Base-by-base conservation (phyloP, 768 basidiomycete genomes). In the Tulasnella sp. region DNA sequence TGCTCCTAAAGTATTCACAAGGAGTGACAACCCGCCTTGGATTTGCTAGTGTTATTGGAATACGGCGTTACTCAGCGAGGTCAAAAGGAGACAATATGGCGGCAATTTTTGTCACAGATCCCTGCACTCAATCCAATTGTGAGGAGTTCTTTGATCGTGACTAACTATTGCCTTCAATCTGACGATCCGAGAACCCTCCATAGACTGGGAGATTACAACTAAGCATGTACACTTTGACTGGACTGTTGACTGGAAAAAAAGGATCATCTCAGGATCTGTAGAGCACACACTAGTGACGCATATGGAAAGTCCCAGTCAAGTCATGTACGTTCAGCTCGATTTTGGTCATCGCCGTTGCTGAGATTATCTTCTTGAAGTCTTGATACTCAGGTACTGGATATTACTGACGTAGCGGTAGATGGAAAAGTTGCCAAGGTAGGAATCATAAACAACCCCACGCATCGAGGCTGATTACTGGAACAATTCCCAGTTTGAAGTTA, bases 121-220 rank as follows among this genome's bases (percentile, higher is more conserved):
- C 79, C 16, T 78, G 85, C 0, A 81, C 83, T 0, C 83, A 89
- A 60, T 75, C 87, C 20, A 95, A 95, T 67, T 88, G 47, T 48
- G 33, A 48, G 47, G 16, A 4, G 45, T 3, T 24, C 28, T n/a
- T 3, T 15, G 31, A 46, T 16, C 9, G 10, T 19, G n/a, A 10
- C 35, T 8, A 46, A 9, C 16, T 10, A 10, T n/a, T 34, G 20
- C 6, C 9, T 10, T 20, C 20, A 12, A 13, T 10, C 5, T 20
- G 9, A 9, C 10, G 12, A 10, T 42, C 10, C 10, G 40, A 12
- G 12, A 10, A 22, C 24, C 40, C 24, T 42, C 10, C 20, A 10
- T 28, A 51, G 48, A 85, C 64, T 63, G 67, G 4, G 67, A 80
- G 41, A 72, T 91, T 57, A 64, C 69, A 2, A 79, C 83, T 1